phyloP scores from a whole-genome alignment of 2,329 filamentous ascomycete species.

The Talaromyces amestolkiae region DNA sequence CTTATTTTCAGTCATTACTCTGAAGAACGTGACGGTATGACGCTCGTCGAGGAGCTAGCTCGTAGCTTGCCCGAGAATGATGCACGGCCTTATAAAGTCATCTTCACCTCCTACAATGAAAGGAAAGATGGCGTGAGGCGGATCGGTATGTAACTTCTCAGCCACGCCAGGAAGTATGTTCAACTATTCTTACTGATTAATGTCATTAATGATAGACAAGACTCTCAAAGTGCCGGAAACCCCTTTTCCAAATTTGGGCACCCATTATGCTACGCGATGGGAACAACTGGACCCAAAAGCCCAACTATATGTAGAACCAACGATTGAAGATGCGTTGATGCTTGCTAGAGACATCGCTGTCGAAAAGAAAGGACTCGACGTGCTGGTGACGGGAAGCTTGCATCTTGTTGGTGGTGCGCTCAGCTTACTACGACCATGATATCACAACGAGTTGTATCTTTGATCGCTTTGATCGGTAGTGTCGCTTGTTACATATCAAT shows the following conservation, averaged over 20 bases:
- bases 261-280: conserved; percentile 28
- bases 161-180: not conserved
- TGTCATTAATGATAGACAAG: conserved; percentile 19
- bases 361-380: conserved; percentile 22
- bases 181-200: not conserved
- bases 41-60: conserved; percentile 26
- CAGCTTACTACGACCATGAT: conserved; percentile 23
- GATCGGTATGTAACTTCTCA: conserved; percentile 22
- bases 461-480: not conserved
- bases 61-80: conserved; percentile 22
- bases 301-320: conserved; percentile 24
- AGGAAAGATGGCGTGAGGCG: conserved; percentile 25
- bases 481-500: not conserved
- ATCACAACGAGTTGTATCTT: not conserved
- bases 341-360: conserved; percentile 23
- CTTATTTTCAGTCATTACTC: conserved; percentile 36
- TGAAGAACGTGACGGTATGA: conserved; percentile 28
- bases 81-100: conserved; percentile 27
- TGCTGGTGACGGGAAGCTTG: conserved; percentile 28
- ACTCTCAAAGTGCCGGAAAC: conserved; percentile 22
- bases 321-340: conserved; percentile 29
- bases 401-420: conserved; percentile 29
- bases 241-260: conserved; percentile 24
- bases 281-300: conserved; percentile 24
- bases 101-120: conserved; percentile 33